phyloP scores from a whole-genome alignment of 345 rosid genomes.

The Mallotus nudiflorus region DNA sequence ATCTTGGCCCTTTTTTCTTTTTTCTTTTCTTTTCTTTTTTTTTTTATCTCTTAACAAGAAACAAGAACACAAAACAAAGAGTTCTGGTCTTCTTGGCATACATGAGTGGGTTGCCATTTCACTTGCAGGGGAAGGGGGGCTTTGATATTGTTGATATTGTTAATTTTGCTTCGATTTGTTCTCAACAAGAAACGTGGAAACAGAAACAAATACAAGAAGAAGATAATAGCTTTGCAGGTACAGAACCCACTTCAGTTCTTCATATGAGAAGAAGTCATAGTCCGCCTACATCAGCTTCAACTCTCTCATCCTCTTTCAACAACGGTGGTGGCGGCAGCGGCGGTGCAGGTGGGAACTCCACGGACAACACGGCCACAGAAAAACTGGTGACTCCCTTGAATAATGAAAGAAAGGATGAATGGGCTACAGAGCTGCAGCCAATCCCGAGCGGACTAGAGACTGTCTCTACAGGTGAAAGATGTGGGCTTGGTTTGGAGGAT shows the following conservation, averaged over 20 bases:
- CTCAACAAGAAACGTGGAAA: constrained; percentile 36
- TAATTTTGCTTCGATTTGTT: constrained; percentile 40
- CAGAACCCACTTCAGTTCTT: constrained; percentile 44
- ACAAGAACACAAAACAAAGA: not conserved
- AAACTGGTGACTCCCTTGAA: constrained; percentile 11
- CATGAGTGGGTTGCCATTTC: constrained; percentile 39
- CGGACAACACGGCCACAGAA: constrained; percentile 27
- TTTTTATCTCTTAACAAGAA: constrained; percentile 14
- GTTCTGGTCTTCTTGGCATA: constrained; percentile 1
- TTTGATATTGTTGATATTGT: constrained; percentile 35
- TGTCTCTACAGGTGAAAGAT: constrained; percentile 38
- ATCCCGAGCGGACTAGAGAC: constrained; percentile 35
- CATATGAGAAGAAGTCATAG: constrained; percentile 64
- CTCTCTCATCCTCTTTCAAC: constrained; percentile 64
- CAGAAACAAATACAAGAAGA: constrained; percentile 21
- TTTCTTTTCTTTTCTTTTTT: not conserved
- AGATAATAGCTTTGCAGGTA: constrained; percentile 25
- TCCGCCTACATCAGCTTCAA: constrained; percentile 64
- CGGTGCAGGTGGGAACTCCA: constrained; percentile 25
- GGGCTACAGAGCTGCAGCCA: constrained; percentile 46
- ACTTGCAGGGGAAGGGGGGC: constrained; percentile 36
- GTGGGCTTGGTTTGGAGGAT: constrained; percentile 48
- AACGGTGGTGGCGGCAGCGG: constrained; percentile 38
- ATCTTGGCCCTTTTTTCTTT: not conserved
- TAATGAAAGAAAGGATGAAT: constrained; percentile 42